Base-by-base conservation (phyloP, 1,284 basidiomycete species). In the Cerioporus squamosus region DNA sequence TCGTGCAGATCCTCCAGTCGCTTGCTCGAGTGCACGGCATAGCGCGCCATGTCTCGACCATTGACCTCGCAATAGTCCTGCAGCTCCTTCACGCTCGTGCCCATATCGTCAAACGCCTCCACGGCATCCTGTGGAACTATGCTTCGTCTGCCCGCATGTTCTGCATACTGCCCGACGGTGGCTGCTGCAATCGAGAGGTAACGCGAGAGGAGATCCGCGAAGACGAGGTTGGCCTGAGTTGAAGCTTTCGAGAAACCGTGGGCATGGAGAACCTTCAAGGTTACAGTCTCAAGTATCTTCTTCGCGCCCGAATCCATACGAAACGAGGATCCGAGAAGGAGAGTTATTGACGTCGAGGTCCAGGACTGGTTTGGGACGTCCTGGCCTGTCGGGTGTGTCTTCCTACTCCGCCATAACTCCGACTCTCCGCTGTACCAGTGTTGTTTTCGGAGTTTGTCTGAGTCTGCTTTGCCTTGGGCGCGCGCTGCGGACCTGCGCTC, bases 211-310 rank as follows among this genome's bases (percentile, higher is more conserved):
- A 92, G 76, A 71, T 88, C 89, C 10, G 88, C 87, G 49, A 93
- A 79, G 18, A 88, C 81, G 38, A 82, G 74, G 14, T 85, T 79
- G 5, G 91, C 90, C 65, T 88, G 86, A 0, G 83, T 74, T 5
- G 90, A 93, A 0, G 90, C 82, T 44, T 88, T 82, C 47, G 87
- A 83, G 73, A 93, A 93, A 59, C 80, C 81, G 65, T 91, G 83
- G 0, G 89, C 86, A 65, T 93, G 90, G 10, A 93, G 79, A 20
- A 88, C 87, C 58, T 86, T 82, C 66, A 86, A 79, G 1, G 83
- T 82, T 0, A 81, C 83, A 8, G 86, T 79, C 74, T 91, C 89
- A 54, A 92, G 79, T 53, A 90, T 72, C 65, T 70, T 73, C 66
- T 67, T 69, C n/a, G 69, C 67, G 53, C 66, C 68, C 59, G 60